Base-by-base conservation (phyloP, 83 land plant genomes). In the Thuja plicata region DNA sequence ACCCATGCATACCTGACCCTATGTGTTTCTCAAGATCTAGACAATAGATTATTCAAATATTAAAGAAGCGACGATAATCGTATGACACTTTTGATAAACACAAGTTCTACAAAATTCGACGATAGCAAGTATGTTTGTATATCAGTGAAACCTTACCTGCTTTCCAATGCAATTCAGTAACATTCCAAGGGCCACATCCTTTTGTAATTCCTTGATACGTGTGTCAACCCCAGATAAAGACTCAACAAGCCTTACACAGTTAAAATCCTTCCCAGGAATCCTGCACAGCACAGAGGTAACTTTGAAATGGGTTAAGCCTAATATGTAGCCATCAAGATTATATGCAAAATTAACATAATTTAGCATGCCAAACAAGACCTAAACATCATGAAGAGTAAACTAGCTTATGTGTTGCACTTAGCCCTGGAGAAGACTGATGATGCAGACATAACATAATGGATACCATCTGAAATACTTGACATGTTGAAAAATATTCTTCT, bases 161-260 rank as follows among this genome's bases (percentile, higher is more conserved):
- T 81, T 90, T 37, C 91, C 88, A 84, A 95, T 66, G 43, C 88
- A 94, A 16, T 3, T 77, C 21, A 90, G 52, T 55, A 95, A 93
- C 55, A 92, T 82, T 35, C 88, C 88, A 43, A 70, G 79, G 73
- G 96, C 91, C 76, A 92, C 30, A 38, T 89, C 62, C 86, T 93
- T 92, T 84, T 90, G 89, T 37, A 95, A 89, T 13, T 89, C 89
- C 89, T 95, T 94, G 38, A 86, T 88, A 32, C 92, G 95, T 8
- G 41, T 76, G 78, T 91, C 48, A 11, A 79, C 81, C 62, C 91
- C 92, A 82, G 91, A 79, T 82, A 95, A 91, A 89, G 92, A 91
- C 38, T 94, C 92, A n/a, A 94, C 94, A 80, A 90, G 17, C 54
- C 93, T 87, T 86, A 95, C 76, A 84, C 95, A 94, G 88, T 95